Percentiles rank a stretch among this genome's conserved stretches.
Evolutionary conservation across 1,284 basidiomycete genomes (phyloP).

Genomic region (Sanguinoderma infundibulare): DNA sequence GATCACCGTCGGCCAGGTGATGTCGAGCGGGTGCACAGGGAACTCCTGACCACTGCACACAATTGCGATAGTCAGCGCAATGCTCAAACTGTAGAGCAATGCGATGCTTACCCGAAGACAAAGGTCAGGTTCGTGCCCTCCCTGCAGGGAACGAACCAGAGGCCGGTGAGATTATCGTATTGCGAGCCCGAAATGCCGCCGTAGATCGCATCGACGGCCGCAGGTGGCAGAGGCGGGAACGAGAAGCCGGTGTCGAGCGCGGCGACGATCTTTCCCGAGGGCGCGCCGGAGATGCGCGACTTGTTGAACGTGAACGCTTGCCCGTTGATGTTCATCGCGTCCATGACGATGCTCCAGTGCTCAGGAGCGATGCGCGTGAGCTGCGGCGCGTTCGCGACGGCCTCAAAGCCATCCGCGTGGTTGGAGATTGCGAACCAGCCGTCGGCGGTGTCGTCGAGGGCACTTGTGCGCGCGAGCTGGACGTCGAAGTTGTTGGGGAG

Average conservation of each 20-base stretch:
- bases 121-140: constrained; percentile 27
- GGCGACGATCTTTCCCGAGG: constrained; percentile 30
- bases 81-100: no score
- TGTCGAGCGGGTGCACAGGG: constrained; percentile 7
- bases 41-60: not conserved
- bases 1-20: not conserved
- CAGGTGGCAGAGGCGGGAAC: constrained; percentile 31
- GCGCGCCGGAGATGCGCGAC: constrained; percentile 26
- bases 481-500: constrained; percentile 35
- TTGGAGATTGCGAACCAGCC: constrained; percentile 36
- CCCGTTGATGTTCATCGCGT: constrained; percentile 34
- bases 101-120: constrained; percentile 29
- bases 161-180: constrained; percentile 8
- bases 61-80: not conserved
- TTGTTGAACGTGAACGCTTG: constrained; percentile 31
- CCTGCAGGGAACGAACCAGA: constrained; percentile 33
- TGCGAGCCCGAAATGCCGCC: constrained; percentile 31
- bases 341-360: constrained; percentile 34
- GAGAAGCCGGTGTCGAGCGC: constrained; percentile 38
- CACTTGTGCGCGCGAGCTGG: constrained; percentile 31
- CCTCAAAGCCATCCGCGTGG: constrained; percentile 25
- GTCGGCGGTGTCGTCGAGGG: constrained; percentile 24
- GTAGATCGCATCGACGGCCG: constrained; percentile 36
- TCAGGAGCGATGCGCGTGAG: constrained; percentile 51
- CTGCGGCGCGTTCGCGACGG: constrained; percentile 27